Base-by-base conservation (phyloP, 257 asterid species). In the Cruciata laevipes region DNA sequence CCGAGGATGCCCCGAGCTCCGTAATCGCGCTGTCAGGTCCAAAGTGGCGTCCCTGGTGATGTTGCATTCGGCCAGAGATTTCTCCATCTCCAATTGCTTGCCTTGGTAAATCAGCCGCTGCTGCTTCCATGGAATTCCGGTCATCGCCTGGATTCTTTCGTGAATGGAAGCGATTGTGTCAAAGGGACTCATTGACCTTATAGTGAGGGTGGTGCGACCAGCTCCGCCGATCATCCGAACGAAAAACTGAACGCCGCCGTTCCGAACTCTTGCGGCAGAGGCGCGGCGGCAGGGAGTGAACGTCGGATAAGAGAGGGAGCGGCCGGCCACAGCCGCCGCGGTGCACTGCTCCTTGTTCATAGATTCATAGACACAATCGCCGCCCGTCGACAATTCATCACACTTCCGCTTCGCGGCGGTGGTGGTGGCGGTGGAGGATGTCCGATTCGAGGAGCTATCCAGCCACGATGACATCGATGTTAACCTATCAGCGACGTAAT, bases 61-160 rank as follows among this genome's bases (percentile, higher is more conserved):
- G 0, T 66, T 25, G 37, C 91, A 88, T 0, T 85, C 86, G 0
- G 77, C 66, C 24, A 93, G 32, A 20, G 96, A 81, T 73, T 88
- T 83, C 37, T 90, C 95, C 77, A 80, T 79, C 79, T 88, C 92
- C 11, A 94, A 60, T 82, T 90, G 99, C 74, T 80, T 90, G 0
- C 99, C 96, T 4, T 85, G 69, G 68, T 90, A 94, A 25, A 90
- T 83, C 2, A 94, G 59, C 57, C 97, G 60, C 76, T 90, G 99
- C 23, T 90, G 95, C 47, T 38, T 68, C 30, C 80, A 52, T 31
- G 95, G 95, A 18, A 94, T 83, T 3, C 90, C 78, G 5, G 95
- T 87, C 62, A 78, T 57, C 58, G 76, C 51, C 21, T 76, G 77
- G 42, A 94, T 82, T 66, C 73, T 88, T 51, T 78, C 76, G 63